Base-by-base conservation (phyloP, 2,329 filamentous ascomycete genomes). In the Scopulariopsis brevicaulis region DNA sequence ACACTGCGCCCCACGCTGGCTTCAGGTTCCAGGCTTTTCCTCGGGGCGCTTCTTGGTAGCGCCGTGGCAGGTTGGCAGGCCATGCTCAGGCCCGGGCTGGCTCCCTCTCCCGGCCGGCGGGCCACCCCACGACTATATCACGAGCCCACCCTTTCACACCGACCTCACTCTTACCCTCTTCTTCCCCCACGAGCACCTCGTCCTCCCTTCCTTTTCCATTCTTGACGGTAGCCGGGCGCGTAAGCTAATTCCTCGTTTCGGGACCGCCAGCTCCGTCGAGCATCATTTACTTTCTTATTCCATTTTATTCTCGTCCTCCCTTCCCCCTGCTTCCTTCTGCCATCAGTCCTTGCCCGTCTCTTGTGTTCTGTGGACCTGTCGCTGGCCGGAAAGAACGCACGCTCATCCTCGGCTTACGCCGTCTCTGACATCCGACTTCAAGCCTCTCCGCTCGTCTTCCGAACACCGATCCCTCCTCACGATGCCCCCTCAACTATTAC, bases 401-500 rank as follows among this genome's bases (percentile, higher is more conserved):
- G 28, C 53, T 32, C 55, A 43, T 52, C 14, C 55, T 24, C 52
- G 37, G 22, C 28, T 54, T 54, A 48, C 51, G 28, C 51, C 51
- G 28, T 11, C 24, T 34, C 24, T 15, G 28, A 22, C 15, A 53
- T 40, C 54, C 59, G 52, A 46, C 51, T 53, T 40, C 20, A 18
- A 28, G 53, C 32, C 12, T 51, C 43, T 34, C 18, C 46, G 18
- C n/a, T 28, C 40, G 14, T 46, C 50, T 35, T 35, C 28, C 57
- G 14, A 53, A 55, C 50, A 37, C 55, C 53, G 40, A 53, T 52
- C 53, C 57, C 58, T 55, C 51, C 50, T 57, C 70, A 58, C 70
- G 70, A 97, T 97, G 94, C 91, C 91, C 71, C 88, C 91, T 68
- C 87, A 94, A 79, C 80, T 99, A 71, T 79, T 99, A 66, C 94